Evolutionary conservation across 2,329 filamentous ascomycete species (phyloP), one percentile per base, ranked within the genome.

Genomic region (Xylariaceae sp.): DNA sequence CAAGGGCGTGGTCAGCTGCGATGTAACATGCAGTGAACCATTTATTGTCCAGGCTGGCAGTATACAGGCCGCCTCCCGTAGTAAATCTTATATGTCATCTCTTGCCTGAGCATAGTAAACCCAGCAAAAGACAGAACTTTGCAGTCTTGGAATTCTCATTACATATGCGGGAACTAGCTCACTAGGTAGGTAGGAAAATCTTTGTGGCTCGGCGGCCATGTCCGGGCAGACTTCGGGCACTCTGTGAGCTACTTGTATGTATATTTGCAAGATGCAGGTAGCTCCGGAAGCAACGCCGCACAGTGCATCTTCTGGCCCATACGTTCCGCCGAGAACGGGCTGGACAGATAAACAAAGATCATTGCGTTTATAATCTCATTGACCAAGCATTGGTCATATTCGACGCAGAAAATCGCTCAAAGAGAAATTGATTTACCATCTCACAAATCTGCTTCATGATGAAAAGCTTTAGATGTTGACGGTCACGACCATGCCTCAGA

Each of bases 381-480:
- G 26, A 6, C 29, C 35, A 19, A n/a, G 14, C 32, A 31, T 36
- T 26, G 16, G 32, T 37, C 33, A 34, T 16, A 28, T n/a, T 33
- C 26, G 30, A 24, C 13, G 38, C 26, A 17, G 33, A 47, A 46
- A 47, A 47, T 47, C 44, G 44, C 44, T 47, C 44, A 44, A n/a
- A n/a, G 13, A 13, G 8, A 8, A n/a, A n/a, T n/a, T 41, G 24
- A 33, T 9, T 23, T 26, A 9, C 27, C 32, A 40, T 40, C 34
- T 34, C 19, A 40, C 40, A 31, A 34, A 31, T 32, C 40, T 31
- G 36, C 13, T 27, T 36, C 38, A 42, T 34, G 24, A 24, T 24
- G 21, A 24, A 24, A 30, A 23, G 7, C 29, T 15, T 11, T 36
- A n/a, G 19, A 14, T 26, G n/a, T 29, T 16, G 4, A 28, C 23